Conservation (phyloP, 2,329 filamentous ascomycete species). For the Epichloe sp. region DNA sequence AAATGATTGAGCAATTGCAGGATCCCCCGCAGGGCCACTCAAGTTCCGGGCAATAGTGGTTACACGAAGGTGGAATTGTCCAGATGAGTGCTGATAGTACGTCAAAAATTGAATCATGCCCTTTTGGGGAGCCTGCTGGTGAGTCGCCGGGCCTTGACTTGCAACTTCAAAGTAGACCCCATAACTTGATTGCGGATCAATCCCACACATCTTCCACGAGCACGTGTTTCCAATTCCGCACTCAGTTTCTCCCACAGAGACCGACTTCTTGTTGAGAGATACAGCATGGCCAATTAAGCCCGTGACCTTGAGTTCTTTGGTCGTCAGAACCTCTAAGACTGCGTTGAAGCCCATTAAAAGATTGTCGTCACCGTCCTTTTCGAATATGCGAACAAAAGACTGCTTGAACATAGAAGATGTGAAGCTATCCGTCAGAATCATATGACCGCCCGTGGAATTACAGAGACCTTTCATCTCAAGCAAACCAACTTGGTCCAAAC, state of each 20-base stretch:
- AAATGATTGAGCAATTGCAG: conserved; percentile 90
- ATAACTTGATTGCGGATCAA: conserved; percentile 86
- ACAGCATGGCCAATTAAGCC: conserved; percentile 94
- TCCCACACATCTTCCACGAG: conserved; percentile 99
- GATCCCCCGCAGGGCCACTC: conserved; percentile 86
- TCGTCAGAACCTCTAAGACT: conserved; percentile 87
- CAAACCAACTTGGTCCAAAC: conserved; percentile 90
- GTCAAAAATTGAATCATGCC: conserved; percentile 97
- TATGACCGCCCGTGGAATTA: conserved; percentile 93
- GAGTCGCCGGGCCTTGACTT: conserved; percentile 74
- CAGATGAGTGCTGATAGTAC: conserved; percentile 95
- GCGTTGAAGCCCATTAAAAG: conserved; percentile 97
- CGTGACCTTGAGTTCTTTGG: conserved; percentile 96
- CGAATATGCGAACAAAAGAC: conserved; percentile 92
- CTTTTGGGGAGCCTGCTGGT: conserved; percentile 74
- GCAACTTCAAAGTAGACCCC: conserved; percentile 97
- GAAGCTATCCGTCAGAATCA: conserved; percentile 97
- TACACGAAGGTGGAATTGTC: conserved; percentile 89
- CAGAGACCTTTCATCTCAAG: conserved; percentile 96
- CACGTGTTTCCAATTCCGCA: conserved; percentile 98
- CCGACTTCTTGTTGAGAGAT: conserved; percentile 95
- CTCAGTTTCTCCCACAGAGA: conserved; percentile 92
- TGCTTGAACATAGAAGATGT: conserved; percentile 99
- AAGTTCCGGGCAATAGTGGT: conserved; percentile 87
- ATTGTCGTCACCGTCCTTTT: conserved; percentile 91